A percentile compares a stretch with the other conserved stretches of the same genome.
These are phyloP conservation scores for Diplogelasinospora grovesii DNA, from an alignment of 495 filamentous ascomycete genomes.

Conservation along the genomic window DNA sequence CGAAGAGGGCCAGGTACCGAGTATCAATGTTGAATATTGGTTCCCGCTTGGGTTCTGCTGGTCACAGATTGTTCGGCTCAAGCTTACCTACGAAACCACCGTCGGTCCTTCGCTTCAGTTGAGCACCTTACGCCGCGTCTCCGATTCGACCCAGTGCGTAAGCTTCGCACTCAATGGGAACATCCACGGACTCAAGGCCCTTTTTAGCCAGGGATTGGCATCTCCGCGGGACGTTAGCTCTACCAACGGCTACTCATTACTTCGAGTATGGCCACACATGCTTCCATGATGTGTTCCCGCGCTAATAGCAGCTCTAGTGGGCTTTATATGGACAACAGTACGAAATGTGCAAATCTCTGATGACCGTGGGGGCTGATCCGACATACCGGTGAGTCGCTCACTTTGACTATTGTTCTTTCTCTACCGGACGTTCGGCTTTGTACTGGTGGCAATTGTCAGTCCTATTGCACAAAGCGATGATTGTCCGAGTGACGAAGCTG, in stretches of 20 bases:
- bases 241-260: not conserved
- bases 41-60: constrained; percentile 4
- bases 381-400: not conserved
- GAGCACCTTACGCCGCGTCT: not conserved
- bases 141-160: not conserved
- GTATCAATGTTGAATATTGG: constrained; percentile 5
- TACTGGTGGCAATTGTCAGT: too few relatives aligned
- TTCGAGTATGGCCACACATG: not conserved
- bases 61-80: constrained; percentile 3
- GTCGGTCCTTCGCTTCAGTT: constrained; percentile 1
- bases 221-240: not conserved
- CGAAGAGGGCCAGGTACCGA: not conserved
- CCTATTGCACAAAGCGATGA: not conserved
- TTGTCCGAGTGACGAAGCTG: not conserved
- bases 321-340: constrained; percentile 1
- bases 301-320: not conserved
- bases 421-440: too few relatives aligned
- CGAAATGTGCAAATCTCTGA: not conserved
- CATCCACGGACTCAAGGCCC: not conserved
- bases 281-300: not conserved
- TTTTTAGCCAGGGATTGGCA: not conserved
- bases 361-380: not conserved
- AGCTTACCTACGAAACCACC: not conserved
- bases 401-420: too few relatives aligned
- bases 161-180: constrained; percentile 1